These are phyloP conservation scores for Leishmania braziliensis DNA, from an alignment of 208 protist genomes.

Conservation along the genomic window DNA sequence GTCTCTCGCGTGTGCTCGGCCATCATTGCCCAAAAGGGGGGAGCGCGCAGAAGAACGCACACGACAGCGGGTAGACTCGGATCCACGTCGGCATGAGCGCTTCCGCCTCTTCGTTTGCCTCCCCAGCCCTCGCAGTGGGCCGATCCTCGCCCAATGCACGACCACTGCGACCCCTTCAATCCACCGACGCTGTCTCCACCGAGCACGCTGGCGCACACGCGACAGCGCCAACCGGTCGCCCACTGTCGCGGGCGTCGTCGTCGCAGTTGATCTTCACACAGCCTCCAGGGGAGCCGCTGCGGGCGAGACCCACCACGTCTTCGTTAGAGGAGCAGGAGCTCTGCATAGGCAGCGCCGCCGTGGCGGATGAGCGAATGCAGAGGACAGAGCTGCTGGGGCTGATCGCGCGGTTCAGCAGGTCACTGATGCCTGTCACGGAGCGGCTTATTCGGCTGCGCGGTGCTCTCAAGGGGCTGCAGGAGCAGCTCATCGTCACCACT, in stretches of 20 bases:
- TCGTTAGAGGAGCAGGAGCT: neutral
- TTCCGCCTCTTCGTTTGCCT: neutral
- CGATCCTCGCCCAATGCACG: neutral
- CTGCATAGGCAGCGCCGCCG: neutral
- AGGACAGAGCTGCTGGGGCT: constrained; percentile 29
- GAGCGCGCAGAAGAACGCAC: neutral
- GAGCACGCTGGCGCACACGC: neutral
- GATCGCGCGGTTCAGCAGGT: constrained; percentile 22
- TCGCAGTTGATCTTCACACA: neutral
- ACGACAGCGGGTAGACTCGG: too few species aligned
- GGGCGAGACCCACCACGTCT: neutral
- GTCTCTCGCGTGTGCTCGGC: neutral
- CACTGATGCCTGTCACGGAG: constrained; percentile 61
- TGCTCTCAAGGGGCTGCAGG: constrained; percentile 37
- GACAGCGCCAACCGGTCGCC: neutral
- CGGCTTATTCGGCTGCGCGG: constrained; percentile 45
- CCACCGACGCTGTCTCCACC: neutral
- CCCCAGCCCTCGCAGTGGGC: neutral
- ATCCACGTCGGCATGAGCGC: neutral
- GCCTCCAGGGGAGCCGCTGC: neutral
- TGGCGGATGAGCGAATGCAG: neutral
- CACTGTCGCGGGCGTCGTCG: neutral
- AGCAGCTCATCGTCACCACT: constrained; percentile 2
- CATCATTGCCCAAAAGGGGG: neutral
- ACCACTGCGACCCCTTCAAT: neutral